Base-by-base conservation (phyloP, 2,329 filamentous ascomycete species). In the Ceratocystis cubensis region DNA sequence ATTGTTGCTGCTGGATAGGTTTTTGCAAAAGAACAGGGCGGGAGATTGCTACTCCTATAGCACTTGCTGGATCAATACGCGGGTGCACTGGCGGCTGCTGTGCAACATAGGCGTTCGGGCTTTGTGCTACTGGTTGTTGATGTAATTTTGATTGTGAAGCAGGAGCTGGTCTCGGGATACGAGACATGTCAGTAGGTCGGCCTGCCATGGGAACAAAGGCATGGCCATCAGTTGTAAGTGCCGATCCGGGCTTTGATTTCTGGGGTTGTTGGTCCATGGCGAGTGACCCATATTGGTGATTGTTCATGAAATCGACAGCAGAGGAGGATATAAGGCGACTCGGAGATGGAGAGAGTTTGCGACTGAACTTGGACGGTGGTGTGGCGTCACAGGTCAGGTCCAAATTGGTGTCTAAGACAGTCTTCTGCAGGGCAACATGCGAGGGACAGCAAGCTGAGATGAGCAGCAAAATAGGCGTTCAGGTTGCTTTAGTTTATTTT, bases 11-110 rank as follows among this genome's bases (percentile, higher is more conserved):
- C 73, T 48, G 84, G 72, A 15, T 82, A 81, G 81, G 81, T 70
- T 84, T 82, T 5, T 81, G 78, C 63, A 79, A 76, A 62, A 77
- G 81, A 4, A 75, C 77, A 33, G 80, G 83, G 72, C 80, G 78
- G 50, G 81, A 80, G 71, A 86, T 85, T 61, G 79, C 74, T 61
- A 78, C 72, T 17, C 75, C 76, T 56, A 68, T 64, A 17, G 64
- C 64, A 25, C 66, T 64, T 37, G 66, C 66, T 37, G 66, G 66
- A 30, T 75, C 71, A n/a, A 75, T 73, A 7, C 66, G 64, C 33
- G 63, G 65, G 28, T 50, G 44, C 13, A 68, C 48, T 20, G 61
- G 66, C 25, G 64, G 22, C 30, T 20, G 25, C 8, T 10, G 56
- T 59, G 56, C 3, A 25, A 37, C 56, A 37, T 37, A 7, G 56